Evolutionary conservation across 129 eudicot genomes (phyloP).

Genomic region (Centrapalus pauciflorus): DNA sequence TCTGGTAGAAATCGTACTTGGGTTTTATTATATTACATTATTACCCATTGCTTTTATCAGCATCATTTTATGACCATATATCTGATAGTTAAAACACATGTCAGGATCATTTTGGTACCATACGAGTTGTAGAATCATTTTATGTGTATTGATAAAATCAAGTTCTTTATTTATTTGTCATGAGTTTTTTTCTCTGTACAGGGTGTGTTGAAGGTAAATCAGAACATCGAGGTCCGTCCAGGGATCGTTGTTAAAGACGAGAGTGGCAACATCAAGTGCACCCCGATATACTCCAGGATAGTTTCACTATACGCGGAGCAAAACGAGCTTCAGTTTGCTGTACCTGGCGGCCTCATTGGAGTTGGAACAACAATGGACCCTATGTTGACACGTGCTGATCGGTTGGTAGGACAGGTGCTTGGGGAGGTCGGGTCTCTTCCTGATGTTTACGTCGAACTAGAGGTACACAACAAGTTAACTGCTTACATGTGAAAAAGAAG

Average conservation of each 20-base stretch:
- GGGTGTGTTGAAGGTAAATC: slow-evolving; percentile 98
- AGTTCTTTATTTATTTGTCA: neutral
- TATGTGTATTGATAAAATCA: neutral
- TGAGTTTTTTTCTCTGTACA: slow-evolving; percentile 20
- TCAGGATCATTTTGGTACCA: too few relatives aligned
- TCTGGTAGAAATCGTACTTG: neutral
- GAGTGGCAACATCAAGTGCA: slow-evolving; percentile 85
- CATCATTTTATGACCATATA: neutral
- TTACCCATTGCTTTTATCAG: too few relatives aligned
- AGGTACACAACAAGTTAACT: slow-evolving; percentile 40
- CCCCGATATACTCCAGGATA: slow-evolving; percentile 90
- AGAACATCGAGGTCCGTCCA: slow-evolving; percentile 86
- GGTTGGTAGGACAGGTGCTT: slow-evolving; percentile 96
- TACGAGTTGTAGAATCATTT: neutral
- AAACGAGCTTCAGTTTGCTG: slow-evolving; percentile 92
- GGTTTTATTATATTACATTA: neutral
- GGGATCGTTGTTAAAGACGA: slow-evolving; percentile 96
- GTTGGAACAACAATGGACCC: slow-evolving; percentile 99
- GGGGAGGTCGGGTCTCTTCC: slow-evolving; percentile 99
- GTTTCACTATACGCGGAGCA: slow-evolving; percentile 94
- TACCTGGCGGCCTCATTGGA: slow-evolving; percentile 97
- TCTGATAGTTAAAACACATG: too few relatives aligned
- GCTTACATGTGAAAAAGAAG: neutral
- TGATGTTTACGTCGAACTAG: slow-evolving; percentile 87
- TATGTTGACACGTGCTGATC: slow-evolving; percentile 95